Base-by-base conservation (phyloP, 1,284 basidiomycete species). In the Termitomyces sp. region DNA sequence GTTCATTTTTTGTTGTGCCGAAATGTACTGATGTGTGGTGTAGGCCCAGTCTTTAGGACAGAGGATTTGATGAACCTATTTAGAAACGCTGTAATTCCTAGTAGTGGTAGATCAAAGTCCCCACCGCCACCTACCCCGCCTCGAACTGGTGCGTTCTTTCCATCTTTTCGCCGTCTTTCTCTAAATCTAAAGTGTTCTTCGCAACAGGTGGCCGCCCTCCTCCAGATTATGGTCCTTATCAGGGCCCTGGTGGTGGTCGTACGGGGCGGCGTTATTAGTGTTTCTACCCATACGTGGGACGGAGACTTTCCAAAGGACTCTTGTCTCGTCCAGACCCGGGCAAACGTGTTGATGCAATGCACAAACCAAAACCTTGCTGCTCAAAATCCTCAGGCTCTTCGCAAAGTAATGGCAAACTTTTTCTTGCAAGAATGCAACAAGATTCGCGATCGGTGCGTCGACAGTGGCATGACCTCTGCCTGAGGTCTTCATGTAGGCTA, bases 21-120 rank as follows among this genome's bases (percentile, higher is more conserved):
- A 21, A 10, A 16, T 43, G 57, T 41, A 62, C 30, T 50, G 8
- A 47, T 55, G 44, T 53, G 40, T 59, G 48, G 6, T 57, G 41
- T 57, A 92, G 91, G 91, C 2, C 91, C 92, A n/a, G 78, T 91
- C 37, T 93, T 94, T 73, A 78, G 88, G 49, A 86, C 87, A 2
- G 91, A 94, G 48, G 91, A 94, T 68, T 74, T 94, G 33, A 84
- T 95, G 79, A 84, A 85, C 57, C 66, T 91, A 24, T 84, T 91
- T 67, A 76, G 82, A 40, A 86, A 80, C 64, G 87, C 87, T 44
- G 81, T 86, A 16, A 88, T 91, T 49, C 87, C 88, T 4, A 84
- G 81, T 51, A 75, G 71, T 28, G 63, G 65, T 28, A 69, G 72
- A 50, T 61, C 70, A 5, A 70, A 76, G 56, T 75, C 74, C 39